Evolutionary conservation across 1,284 basidiomycete genomes (phyloP).

Genomic region (Lentinula novae-zelandiae): DNA sequence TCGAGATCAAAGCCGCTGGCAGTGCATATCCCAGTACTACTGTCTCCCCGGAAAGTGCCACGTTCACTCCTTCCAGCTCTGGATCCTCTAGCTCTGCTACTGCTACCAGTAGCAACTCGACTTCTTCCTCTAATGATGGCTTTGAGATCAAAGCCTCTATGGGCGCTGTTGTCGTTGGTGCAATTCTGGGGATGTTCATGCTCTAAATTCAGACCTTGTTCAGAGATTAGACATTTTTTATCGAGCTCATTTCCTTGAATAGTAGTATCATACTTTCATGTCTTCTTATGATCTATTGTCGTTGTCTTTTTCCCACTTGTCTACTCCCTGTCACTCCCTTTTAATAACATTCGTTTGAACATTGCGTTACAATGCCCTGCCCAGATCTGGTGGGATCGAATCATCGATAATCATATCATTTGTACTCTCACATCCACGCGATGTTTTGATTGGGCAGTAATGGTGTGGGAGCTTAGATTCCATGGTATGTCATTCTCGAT

Average conservation of each 20-base stretch:
- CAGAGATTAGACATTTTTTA: background rate
- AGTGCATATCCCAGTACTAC: slow-evolving; percentile 50
- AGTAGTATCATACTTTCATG: background rate
- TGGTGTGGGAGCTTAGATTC: background rate
- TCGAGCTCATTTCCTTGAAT: background rate
- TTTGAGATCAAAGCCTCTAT: slow-evolving; percentile 23
- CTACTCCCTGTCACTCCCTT: slow-evolving; percentile 2
- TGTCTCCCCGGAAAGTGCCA: slow-evolving; percentile 25
- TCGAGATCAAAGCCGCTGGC: slow-evolving; percentile 64
- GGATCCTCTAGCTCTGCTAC: slow-evolving; percentile 20
- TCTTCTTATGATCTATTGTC: background rate
- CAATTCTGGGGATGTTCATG: slow-evolving; percentile 28
- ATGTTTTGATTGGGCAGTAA: background rate
- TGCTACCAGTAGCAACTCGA: slow-evolving; percentile 18
- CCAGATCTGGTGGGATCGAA: background rate
- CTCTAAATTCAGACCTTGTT: slow-evolving; percentile 13
- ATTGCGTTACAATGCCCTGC: background rate
- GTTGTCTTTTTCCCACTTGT: background rate
- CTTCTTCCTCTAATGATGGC: slow-evolving; percentile 23
- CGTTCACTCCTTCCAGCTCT: slow-evolving; percentile 30
- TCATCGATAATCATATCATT: background rate
- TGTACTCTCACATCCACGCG: background rate
- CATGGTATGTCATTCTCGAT: background rate
- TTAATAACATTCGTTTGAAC: slow-evolving; percentile 6
- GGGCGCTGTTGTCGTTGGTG: slow-evolving; percentile 27